Evolutionary conservation across 306 rosid genomes (phyloP), one percentile per base, ranked within the genome.

Genomic region (Cicer yamashitae): DNA sequence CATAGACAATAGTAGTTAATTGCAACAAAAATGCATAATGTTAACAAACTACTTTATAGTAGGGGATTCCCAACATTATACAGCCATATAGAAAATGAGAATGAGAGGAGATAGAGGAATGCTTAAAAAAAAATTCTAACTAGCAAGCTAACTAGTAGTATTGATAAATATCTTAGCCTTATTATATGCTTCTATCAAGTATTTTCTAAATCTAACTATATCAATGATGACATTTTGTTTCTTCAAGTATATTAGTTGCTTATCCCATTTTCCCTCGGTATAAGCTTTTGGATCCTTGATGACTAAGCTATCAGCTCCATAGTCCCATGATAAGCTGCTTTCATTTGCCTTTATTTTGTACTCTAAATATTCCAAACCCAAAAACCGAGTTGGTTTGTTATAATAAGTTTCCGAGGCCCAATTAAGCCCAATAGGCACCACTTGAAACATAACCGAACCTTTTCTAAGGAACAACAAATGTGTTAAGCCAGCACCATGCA

Each of bases 401-500:
- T 52, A 85, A 17, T 59, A 88, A 0, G 73, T 72, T 12, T 17
- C 39, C 0, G 96, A 63, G 1, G 78, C 64, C 88, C 88, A 88
- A 0, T 25, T 61, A 13, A 51, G 5, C 5, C 89, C 96, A 13
- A 88, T 22, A 4, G 89, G 96, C 40, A 88, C 85, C 80, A 88
- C 83, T 10, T 88, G 91, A 9, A 88, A 7, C 62, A 80, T n/a
- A 13, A 80, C 58, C 0, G 84, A 73, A 0, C 91, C 87, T 1
- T 70, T 58, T 43, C 78, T 44, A 0, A 85, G 61, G 64, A 90
- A 88, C 67, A 88, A 22, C 0, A 48, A 45, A 66, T 86, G 82
- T 11, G 94, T 90, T 8, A 87, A 64, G 2, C 82, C 90, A 0
- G 85, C 87, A 1, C 96, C 90, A 44, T 88, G 96, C 1, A 90